Conservation (phyloP, 177 flowering plant genomes). For the Vitis hybrid region DNA sequence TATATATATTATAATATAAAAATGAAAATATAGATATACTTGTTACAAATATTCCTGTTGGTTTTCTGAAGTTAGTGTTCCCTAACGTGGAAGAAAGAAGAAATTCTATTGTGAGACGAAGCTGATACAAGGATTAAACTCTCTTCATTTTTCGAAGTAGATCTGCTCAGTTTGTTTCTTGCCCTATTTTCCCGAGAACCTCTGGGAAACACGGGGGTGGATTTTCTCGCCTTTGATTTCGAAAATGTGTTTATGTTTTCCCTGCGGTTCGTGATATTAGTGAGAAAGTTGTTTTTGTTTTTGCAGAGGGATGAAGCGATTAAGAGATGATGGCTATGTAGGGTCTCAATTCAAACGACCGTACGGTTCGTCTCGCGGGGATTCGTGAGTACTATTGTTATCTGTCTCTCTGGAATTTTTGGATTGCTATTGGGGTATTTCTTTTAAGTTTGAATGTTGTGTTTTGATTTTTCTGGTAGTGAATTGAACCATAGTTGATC, state of each 20-base stretch:
- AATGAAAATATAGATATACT: too few relatives aligned
- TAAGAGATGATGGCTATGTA: conserved; percentile 57
- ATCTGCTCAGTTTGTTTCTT: conserved; percentile 4
- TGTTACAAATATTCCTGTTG: too few relatives aligned
- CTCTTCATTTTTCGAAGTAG: neutral
- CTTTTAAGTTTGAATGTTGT: neutral
- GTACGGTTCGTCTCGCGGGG: conserved; percentile 57
- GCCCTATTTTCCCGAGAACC: conserved; percentile 5
- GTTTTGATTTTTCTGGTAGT: neutral
- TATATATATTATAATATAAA: too few relatives aligned
- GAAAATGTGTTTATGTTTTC: neutral
- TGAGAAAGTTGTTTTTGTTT: conserved; percentile 4
- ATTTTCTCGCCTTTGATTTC: neutral
- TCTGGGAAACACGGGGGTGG: conserved; percentile 3
- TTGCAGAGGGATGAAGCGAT: conserved; percentile 62
- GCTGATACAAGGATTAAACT: neutral
- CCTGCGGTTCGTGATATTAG: conserved; percentile 1
- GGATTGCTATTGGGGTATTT: neutral
- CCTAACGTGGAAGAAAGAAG: neutral
- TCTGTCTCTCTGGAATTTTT: conserved; percentile 6
- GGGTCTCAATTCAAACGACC: conserved; percentile 71
- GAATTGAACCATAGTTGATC: neutral
- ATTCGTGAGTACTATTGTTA: conserved; percentile 52
- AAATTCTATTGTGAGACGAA: neutral
- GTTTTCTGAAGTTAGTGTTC: neutral